phyloP scores from a whole-genome alignment of 2,329 filamentous ascomycete genomes.

The Scedosporium boydii region DNA sequence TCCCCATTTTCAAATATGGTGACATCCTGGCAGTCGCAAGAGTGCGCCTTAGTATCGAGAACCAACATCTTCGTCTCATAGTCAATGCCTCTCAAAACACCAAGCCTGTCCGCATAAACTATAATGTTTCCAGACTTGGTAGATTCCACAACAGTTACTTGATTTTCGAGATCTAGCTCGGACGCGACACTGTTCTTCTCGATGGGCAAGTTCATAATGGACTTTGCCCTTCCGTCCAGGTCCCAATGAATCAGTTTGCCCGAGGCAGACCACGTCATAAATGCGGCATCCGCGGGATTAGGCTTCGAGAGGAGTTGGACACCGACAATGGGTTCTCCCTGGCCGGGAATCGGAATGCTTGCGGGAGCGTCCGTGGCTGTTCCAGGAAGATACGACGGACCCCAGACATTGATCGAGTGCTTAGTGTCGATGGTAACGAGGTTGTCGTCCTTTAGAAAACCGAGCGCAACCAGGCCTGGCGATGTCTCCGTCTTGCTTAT shows the following conservation, averaged over 20 bases:
- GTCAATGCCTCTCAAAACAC: slow-evolving; percentile 67
- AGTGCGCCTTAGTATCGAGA: slow-evolving; percentile 75
- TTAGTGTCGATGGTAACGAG: slow-evolving; percentile 68
- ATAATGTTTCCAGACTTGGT: slow-evolving; percentile 56
- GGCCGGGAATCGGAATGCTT: slow-evolving; percentile 50
- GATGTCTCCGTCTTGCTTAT: slow-evolving; percentile 27
- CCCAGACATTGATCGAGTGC: slow-evolving; percentile 64
- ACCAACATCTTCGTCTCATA: slow-evolving; percentile 49
- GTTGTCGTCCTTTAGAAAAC: slow-evolving; percentile 54
- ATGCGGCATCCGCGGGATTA: slow-evolving; percentile 54
- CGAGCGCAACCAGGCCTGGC: slow-evolving; percentile 54
- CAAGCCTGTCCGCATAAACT: slow-evolving; percentile 76
- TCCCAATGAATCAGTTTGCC: slow-evolving; percentile 81
- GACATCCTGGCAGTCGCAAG: slow-evolving; percentile 75
- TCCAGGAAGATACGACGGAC: slow-evolving; percentile 32
- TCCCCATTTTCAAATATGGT: slow-evolving; percentile 53
- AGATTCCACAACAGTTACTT: slow-evolving; percentile 49
- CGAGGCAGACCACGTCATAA: slow-evolving; percentile 81
- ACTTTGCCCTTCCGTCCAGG: slow-evolving; percentile 57
- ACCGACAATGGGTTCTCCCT: slow-evolving; percentile 60
- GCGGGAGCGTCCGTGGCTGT: slow-evolving; percentile 25
- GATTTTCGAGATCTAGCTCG: slow-evolving; percentile 45
- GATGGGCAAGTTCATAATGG: slow-evolving; percentile 56
- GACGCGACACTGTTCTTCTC: slow-evolving; percentile 47
- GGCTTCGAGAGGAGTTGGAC: slow-evolving; percentile 55